These are phyloP conservation scores for Lactarius hengduanensis DNA, from an alignment of 768 basidiomycete genomes.

Conservation along the genomic window DNA sequence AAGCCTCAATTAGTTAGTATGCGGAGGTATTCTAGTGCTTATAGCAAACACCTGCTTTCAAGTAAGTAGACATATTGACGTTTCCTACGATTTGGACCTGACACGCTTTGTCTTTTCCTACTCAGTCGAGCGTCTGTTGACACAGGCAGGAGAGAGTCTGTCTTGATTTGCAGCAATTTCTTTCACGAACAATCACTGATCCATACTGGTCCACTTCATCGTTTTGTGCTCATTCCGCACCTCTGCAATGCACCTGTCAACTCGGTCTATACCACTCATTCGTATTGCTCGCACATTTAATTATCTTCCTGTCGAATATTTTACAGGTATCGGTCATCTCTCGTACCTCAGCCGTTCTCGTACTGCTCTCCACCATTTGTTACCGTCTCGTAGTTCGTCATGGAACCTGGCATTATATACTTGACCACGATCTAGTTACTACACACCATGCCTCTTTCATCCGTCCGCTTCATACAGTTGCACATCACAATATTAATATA, in stretches of 20 bases:
- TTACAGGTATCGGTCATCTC: slow-evolving; percentile 13
- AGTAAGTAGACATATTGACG: slow-evolving; percentile 49
- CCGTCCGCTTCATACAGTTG: slow-evolving; percentile 20
- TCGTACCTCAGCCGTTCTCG: slow-evolving; percentile 10
- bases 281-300: slow-evolving; percentile 25
- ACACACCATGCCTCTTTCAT: slow-evolving; percentile 15
- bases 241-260: slow-evolving; percentile 18
- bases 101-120: slow-evolving; percentile 5
- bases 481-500: slow-evolving; percentile 25
- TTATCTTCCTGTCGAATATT: slow-evolving; percentile 24
- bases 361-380: slow-evolving; percentile 17
- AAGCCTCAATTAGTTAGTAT: slow-evolving; percentile 67
- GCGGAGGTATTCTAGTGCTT: slow-evolving; percentile 67
- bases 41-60: slow-evolving; percentile 77
- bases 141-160: slow-evolving; percentile 24
- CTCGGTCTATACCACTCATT: slow-evolving; percentile 19
- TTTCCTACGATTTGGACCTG: background rate
- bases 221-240: slow-evolving; percentile 15
- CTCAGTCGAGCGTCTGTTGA: slow-evolving; percentile 65
- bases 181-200: slow-evolving; percentile 4
- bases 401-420: slow-evolving; percentile 23
- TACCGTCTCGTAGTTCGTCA: slow-evolving; percentile 13
- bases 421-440: slow-evolving; percentile 22
- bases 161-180: slow-evolving; percentile 9
- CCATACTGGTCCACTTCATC: slow-evolving; percentile 12